These are phyloP conservation scores for Crithidia mellificae DNA, from an alignment of 208 protist genomes.

Conservation along the genomic window DNA sequence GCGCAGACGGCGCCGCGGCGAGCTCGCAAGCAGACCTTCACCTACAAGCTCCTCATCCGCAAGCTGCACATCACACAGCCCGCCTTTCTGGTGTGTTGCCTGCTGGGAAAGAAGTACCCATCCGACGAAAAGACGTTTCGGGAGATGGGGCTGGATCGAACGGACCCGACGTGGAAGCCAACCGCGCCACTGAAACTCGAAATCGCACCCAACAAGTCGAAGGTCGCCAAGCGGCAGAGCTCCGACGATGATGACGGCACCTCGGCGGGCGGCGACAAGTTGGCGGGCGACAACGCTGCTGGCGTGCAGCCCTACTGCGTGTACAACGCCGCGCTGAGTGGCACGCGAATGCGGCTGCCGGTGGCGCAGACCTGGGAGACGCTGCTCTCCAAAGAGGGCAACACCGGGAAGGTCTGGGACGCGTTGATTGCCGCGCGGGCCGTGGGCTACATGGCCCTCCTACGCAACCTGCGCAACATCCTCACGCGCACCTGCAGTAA, in stretches of 20 bases:
- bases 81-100: conserved; percentile 78
- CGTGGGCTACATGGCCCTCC: conserved; percentile 95
- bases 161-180: conserved; percentile 21
- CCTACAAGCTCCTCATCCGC: conserved; percentile 80
- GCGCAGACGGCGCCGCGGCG: background rate
- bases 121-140: conserved; percentile 68
- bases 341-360: conserved; percentile 92
- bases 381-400: conserved; percentile 79
- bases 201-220: background rate
- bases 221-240: no score
- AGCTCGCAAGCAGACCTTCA: conserved; percentile 35
- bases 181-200: background rate
- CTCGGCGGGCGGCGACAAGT: background rate
- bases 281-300: background rate
- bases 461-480: conserved; percentile 96
- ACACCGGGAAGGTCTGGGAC: conserved; percentile 91
- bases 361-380: conserved; percentile 94
- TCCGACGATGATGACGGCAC: background rate
- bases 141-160: conserved; percentile 37
- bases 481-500: conserved; percentile 66
- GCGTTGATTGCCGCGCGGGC: conserved; percentile 72
- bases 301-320: conserved; percentile 24
- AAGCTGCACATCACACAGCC: conserved; percentile 86
- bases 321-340: conserved; percentile 77
- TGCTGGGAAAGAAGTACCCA: conserved; percentile 95